Evolutionary conservation across 176 grass and related monocot species (phyloP), one percentile per base, ranked within the genome.

Genomic region (Paspalum vaginatum): DNA sequence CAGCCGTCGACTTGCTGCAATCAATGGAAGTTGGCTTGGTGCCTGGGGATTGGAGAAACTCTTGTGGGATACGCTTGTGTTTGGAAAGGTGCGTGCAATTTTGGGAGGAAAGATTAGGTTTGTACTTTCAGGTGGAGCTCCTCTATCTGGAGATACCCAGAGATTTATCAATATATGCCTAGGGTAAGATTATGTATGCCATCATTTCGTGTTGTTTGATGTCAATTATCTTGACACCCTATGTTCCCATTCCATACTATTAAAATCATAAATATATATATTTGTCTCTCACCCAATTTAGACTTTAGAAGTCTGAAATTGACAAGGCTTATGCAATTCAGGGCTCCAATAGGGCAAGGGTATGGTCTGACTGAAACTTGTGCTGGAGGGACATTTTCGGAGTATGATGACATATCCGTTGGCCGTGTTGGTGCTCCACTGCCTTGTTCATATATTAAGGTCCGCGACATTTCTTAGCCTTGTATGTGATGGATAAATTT

Each of bases 341-440:
- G 95, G 83, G 95, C 86, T 88, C 92, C 90, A 84, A 98, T 98
- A 72, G 92, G 92, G 41, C 95, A 98, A 87, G 95, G 92, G 32
- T 98, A 94, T 92, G 95, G 95, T 83, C 83, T 98, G 32, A 98
- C 95, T 70, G 95, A 98, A 88, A 98, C 95, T 72, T 98, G 95
- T 84, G 95, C 88, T 42, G 92, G 90, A 70, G 95, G 92, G 58
- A 90, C 95, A 85, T 94, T 98, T 91, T 94, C 92, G 12, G 95
- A 98, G 79, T 90, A 93, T 13, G 92, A 98, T 59, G 95, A 98
- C 66, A 73, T 85, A 71, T 94, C 95, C 78, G 92, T 98, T 75
- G 95, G 95, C 0, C 95, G 95, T 79, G 95, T 98, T 41, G 92
- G 92, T 68, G 86, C 92, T 87, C 95, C 95, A 59, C 63, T 98